Base-by-base conservation (phyloP, 2,329 filamentous ascomycete genomes). In the Aureobasidium leucospermi region DNA sequence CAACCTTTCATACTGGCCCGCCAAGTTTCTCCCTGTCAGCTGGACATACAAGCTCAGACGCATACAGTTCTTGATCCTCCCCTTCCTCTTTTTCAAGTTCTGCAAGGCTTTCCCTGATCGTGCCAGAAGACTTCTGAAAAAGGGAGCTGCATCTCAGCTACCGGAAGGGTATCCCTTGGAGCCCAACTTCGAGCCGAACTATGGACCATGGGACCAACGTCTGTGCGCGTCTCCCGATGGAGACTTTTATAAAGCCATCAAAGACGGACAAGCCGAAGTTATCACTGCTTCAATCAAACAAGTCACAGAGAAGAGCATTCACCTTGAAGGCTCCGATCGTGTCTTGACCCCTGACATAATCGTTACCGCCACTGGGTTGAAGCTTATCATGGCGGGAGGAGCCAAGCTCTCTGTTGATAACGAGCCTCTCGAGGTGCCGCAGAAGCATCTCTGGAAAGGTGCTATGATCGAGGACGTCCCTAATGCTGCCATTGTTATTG, bases 181-280 rank as follows among this genome's bases (percentile, higher is more conserved):
- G 53, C 75, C 75, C 0, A 71, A 79, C 63, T 78, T 80, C 68
- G 74, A 75, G 5, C 78, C 78, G 0, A 67, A 63, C 11, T 80
- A 80, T 68, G 75, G 76, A 58, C 77, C 77, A 1, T 80, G 88
- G 79, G 81, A 90, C 58, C 89, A 95, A 70, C 83, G 90, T 0
- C 75, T 94, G 7, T 94, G 90, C 66, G 75, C 90, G 61, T 85
- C 75, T n/a, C 81, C 81, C 0, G 78, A 84, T 59, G 81, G 79
- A 19, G 83, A 85, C 67, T 84, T 84, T 69, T 85, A 81, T 73
- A 68, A 76, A 23, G 72, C 74, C 36, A 73, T 85, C 16, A 75
- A 76, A 15, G 67, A 71, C 1, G 81, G 81, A 34, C 78, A 77
- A 59, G 79, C 79, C 1, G 72, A 76, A 47, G 73, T 85, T n/a